Percentiles rank a stretch among this genome's conserved stretches.
phyloP scores from a whole-genome alignment of 179 eudicot genomes.

The Pouteria campechiana region DNA sequence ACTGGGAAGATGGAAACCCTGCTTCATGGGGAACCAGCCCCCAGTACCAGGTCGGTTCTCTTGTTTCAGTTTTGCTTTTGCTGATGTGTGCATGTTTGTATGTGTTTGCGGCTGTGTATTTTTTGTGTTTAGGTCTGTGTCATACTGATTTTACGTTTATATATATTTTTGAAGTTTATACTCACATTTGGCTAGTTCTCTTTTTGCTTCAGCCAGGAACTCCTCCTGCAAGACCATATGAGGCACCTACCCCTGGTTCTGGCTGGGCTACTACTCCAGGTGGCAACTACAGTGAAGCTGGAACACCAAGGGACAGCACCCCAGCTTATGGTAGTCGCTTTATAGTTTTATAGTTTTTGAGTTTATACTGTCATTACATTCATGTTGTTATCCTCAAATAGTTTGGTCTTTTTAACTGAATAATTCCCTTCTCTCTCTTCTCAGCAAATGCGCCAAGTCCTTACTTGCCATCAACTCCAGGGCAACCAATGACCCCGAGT shows the following conservation, averaged over 20 bases:
- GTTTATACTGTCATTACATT: background rate
- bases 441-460: constrained; percentile 98
- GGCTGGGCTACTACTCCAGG: constrained; percentile 80
- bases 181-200: background rate
- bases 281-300: constrained; percentile 69
- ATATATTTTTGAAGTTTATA: background rate
- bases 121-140: too few relatives aligned
- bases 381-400: background rate
- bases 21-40: constrained; percentile 94
- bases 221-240: constrained; percentile 81
- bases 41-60: constrained; percentile 63
- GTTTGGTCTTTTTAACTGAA: background rate
- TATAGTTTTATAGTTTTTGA: background rate
- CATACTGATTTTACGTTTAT: background rate
- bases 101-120: too few relatives aligned
- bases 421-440: constrained; percentile 3
- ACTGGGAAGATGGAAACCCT: constrained; percentile 95
- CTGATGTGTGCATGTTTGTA: too few relatives aligned
- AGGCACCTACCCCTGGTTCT: constrained; percentile 97
- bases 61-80: constrained; percentile 1
- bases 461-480: constrained; percentile 95
- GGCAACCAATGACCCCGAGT: constrained; percentile 93
- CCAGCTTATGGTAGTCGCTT: constrained; percentile 59
- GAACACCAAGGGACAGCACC: constrained; percentile 78
- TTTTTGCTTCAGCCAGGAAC: constrained; percentile 63